Base-by-base conservation (phyloP, 1,284 basidiomycete genomes). In the Cronartium quercuum region DNA sequence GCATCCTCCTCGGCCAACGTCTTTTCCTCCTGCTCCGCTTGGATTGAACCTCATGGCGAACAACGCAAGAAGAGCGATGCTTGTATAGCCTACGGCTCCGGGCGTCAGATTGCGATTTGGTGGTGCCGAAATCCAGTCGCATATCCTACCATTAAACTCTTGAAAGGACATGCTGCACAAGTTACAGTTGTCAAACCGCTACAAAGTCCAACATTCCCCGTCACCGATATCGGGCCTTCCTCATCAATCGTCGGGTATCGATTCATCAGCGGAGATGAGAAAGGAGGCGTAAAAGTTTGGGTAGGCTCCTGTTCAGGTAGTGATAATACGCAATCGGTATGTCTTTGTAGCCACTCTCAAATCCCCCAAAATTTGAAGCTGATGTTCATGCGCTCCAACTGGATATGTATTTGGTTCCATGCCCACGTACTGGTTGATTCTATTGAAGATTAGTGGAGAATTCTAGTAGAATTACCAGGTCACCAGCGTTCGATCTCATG, bases 401-500 rank as follows among this genome's bases (percentile, higher is more conserved):
- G n/a, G 37, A 64, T 38, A 18, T 13, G 18, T 29, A 15, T 15
- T 66, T 9, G 15, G 24, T n/a, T 66, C 18, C 2, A 15, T 51
- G 5, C 18, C 64, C 41, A 47, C 34, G 21, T 15, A 35, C 6
- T n/a, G 35, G 13, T 18, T 34, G 15, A 21, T 29, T 40, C 24
- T 66, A 35, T 12, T 18, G 10, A 34, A 70, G 67, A 62, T 29
- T 21, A 58, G 63, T 73, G 69, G 61, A n/a, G 41, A 65, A 24
- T n/a, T 21, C 34, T 66, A 18, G 62, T 63, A 3, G 42, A 42
- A 29, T 61, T 73, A n/a, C 42, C 18, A 1, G 69, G 62, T 35
- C 69, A 73, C 13, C 35, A 73, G 40, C 69, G 47, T 35, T 64
- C 69, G 3, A 64, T 73, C 55, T 73, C 69, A 57, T 73, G 44